Evolutionary conservation across 2,329 filamentous ascomycete species (phyloP).

Genomic region (Colletotrichum orchidophilum): DNA sequence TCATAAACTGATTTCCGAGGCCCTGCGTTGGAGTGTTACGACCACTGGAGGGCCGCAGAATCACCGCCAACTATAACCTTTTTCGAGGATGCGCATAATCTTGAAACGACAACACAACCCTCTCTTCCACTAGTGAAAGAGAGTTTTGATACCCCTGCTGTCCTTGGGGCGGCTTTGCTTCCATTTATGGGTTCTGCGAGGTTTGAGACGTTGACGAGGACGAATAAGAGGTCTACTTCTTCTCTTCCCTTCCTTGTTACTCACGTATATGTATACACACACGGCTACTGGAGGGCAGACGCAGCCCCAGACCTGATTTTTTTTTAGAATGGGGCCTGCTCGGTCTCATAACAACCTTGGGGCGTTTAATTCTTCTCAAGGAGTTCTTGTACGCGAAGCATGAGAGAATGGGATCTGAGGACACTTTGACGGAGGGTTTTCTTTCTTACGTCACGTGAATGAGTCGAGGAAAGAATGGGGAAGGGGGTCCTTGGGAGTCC

Average conservation of each 20-base stretch:
- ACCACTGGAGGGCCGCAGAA: no score
- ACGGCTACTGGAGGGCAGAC: no score
- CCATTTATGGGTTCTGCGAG: slow-evolving; percentile 25
- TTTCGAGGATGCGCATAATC: slow-evolving; percentile 12
- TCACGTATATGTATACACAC: background rate
- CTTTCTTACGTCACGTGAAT: slow-evolving; percentile 16
- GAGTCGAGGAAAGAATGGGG: slow-evolving; percentile 2
- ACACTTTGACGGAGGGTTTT: background rate
- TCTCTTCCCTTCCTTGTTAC: background rate
- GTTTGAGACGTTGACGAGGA: slow-evolving; percentile 18
- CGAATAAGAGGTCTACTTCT: background rate
- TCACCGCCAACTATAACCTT: no score
- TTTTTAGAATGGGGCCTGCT: slow-evolving; percentile 6
- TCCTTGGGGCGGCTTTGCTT: slow-evolving; percentile 33
- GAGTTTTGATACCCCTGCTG: slow-evolving; percentile 34
- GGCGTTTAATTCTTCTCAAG: slow-evolving; percentile 23
- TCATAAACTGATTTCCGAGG: slow-evolving; percentile 47
- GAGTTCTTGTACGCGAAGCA: slow-evolving; percentile 24
- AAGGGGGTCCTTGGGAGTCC: background rate
- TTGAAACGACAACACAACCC: slow-evolving; percentile 13
- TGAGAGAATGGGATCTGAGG: slow-evolving; percentile 14
- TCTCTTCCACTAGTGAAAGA: slow-evolving; percentile 9
- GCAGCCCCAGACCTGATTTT: background rate
- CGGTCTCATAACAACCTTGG: slow-evolving; percentile 2
- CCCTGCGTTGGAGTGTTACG: no score